Evolutionary conservation across 2,329 filamentous ascomycete species (phyloP).

Genomic region (Aureobasidium sp.): DNA sequence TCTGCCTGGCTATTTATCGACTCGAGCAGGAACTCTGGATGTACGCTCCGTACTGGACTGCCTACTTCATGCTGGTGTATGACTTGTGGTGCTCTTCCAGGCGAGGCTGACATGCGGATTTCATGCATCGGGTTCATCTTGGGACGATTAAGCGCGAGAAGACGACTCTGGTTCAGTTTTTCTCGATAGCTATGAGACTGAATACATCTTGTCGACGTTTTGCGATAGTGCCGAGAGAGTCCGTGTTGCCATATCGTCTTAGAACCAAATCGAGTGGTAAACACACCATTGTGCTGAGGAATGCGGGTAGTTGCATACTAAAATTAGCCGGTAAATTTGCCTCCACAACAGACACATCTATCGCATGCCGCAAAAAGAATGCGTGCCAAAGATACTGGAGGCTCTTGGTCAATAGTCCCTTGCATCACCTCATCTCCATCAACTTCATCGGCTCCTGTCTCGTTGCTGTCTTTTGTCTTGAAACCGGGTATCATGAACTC

Average conservation of each 20-base stretch:
- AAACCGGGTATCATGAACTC: constrained; percentile 30
- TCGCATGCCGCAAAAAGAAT: constrained; percentile 31
- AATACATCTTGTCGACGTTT: neutral
- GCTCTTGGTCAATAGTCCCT: constrained; percentile 18
- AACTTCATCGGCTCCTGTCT: neutral
- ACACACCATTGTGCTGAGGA: constrained; percentile 10
- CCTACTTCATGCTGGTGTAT: constrained; percentile 24
- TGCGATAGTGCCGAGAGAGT: neutral
- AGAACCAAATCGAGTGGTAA: neutral
- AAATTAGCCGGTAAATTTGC: constrained; percentile 29
- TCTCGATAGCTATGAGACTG: neutral
- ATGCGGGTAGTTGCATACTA: constrained; percentile 9
- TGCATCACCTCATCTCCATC: constrained; percentile 15
- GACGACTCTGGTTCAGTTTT: neutral
- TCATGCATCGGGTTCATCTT: constrained; percentile 10
- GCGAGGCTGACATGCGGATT: constrained; percentile 27
- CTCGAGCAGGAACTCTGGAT: constrained; percentile 27
- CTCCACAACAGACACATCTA: constrained; percentile 33
- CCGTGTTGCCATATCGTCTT: neutral
- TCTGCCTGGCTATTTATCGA: constrained; percentile 27
- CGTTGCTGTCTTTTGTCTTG: neutral
- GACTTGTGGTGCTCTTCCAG: constrained; percentile 28
- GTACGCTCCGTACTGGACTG: constrained; percentile 31
- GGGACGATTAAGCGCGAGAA: neutral
- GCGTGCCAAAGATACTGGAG: constrained; percentile 24